A percentile compares a stretch with the other conserved stretches of the same genome.
Evolutionary conservation across 129 eudicot genomes (phyloP).

Genomic region (Pittosporum tobira): DNA sequence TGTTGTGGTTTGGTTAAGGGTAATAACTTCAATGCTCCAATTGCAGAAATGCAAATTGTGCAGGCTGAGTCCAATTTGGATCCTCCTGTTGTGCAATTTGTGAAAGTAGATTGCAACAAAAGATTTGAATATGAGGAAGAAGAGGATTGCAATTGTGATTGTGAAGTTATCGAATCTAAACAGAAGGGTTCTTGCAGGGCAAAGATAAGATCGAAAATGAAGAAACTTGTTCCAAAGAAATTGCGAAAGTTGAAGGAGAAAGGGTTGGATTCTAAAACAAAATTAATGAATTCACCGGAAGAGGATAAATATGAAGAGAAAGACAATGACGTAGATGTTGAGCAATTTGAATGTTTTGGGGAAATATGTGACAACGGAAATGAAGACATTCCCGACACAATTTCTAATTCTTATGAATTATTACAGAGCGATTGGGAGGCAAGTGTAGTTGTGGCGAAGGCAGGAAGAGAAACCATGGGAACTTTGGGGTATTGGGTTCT

Average conservation of each 20-base stretch:
- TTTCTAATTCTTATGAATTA: not conserved
- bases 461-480: constrained; percentile 4
- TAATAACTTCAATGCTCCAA: not conserved
- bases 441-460: constrained; percentile 10
- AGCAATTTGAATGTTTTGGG: not conserved
- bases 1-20: not conserved
- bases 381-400: not conserved
- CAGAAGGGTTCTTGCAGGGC: constrained; percentile 31
- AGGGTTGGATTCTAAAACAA: constrained; percentile 11
- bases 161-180: constrained; percentile 23
- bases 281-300: not conserved
- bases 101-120: not conserved
- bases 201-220: constrained; percentile 44
- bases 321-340: not conserved
- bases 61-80: constrained; percentile 6
- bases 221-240: constrained; percentile 46
- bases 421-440: not conserved
- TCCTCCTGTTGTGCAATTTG: not conserved
- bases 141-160: not conserved
- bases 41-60: constrained; percentile 21
- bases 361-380: not conserved
- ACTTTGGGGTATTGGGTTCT: constrained; percentile 31
- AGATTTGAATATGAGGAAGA: not conserved
- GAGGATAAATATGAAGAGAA: not conserved
- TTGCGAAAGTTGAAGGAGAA: constrained; percentile 24